phyloP scores from a whole-genome alignment of 2,329 filamentous ascomycete genomes.

The Cordyceps cicadae region DNA sequence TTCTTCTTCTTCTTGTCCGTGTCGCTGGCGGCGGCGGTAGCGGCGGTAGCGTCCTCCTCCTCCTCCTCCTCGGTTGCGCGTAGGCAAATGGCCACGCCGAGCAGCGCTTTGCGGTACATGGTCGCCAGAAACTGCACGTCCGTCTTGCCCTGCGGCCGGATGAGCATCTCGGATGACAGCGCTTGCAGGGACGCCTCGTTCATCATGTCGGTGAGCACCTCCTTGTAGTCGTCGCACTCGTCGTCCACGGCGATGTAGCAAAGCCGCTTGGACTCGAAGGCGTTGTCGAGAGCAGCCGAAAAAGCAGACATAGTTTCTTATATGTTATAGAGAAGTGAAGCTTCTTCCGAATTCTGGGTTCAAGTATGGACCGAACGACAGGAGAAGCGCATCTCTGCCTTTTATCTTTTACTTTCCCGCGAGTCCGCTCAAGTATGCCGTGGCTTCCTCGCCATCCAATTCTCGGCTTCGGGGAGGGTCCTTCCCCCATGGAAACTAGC shows the following conservation, averaged over 20 bases:
- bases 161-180: conserved; percentile 8
- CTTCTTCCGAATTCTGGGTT: not conserved
- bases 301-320: conserved; percentile 2
- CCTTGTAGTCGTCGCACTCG: conserved; percentile 13
- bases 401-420: not conserved
- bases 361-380: not conserved
- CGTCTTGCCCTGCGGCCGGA: conserved; percentile 12
- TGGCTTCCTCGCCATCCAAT: no score
- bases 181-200: conserved; percentile 14
- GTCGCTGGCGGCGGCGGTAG: not conserved
- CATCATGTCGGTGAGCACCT: conserved; percentile 12
- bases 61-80: not conserved
- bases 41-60: no score
- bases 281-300: conserved; percentile 8
- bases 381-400: not conserved
- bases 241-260: conserved; percentile 16
- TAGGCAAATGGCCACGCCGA: conserved; percentile 17
- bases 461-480: not conserved
- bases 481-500: not conserved
- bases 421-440: not conserved
- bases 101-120: conserved; percentile 14
- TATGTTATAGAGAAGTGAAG: not conserved
- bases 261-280: conserved; percentile 15
- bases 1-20: conserved; percentile 3
- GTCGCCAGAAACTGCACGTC: conserved; percentile 13